These are phyloP conservation scores for Isoetes taiwanensis DNA, from an alignment of 75 land plant species.

Conservation along the genomic window DNA sequence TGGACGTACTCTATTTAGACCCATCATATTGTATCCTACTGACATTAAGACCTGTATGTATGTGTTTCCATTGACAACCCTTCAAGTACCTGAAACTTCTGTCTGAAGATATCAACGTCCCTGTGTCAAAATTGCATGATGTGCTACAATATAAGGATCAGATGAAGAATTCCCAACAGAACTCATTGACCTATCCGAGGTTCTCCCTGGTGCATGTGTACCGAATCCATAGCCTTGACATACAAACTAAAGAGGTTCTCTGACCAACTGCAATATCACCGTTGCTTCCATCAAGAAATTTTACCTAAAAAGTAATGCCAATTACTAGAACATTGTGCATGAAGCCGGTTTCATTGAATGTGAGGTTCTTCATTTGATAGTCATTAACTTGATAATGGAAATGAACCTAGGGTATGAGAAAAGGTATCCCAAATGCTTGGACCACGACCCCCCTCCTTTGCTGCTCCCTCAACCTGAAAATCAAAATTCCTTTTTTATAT, in stretches of 20 bases:
- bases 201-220: constrained; percentile 71
- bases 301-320: too few relatives aligned
- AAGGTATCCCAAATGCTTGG: constrained; percentile 77
- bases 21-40: neutral
- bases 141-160: constrained; percentile 60
- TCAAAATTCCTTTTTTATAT: constrained; percentile 4
- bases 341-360: too few relatives aligned
- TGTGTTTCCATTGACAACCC: neutral
- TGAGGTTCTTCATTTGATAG: neutral
- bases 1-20: neutral
- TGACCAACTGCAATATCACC: constrained; percentile 44
- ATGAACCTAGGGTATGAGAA: constrained; percentile 41
- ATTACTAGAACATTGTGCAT: neutral
- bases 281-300: constrained; percentile 17
- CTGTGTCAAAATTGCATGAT: constrained; percentile 61
- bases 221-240: constrained; percentile 53
- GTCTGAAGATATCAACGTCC: constrained; percentile 49
- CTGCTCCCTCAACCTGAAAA: constrained; percentile 73
- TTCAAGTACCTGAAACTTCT: constrained; percentile 48
- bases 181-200: constrained; percentile 14
- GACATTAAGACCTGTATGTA: neutral
- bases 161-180: constrained; percentile 17
- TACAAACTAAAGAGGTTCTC: constrained; percentile 70
- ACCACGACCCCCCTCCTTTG: constrained; percentile 54
- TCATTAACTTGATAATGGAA: too few relatives aligned